Conservation (phyloP, 208 protist species). For the Acanthamoeba culbertsoni region DNA sequence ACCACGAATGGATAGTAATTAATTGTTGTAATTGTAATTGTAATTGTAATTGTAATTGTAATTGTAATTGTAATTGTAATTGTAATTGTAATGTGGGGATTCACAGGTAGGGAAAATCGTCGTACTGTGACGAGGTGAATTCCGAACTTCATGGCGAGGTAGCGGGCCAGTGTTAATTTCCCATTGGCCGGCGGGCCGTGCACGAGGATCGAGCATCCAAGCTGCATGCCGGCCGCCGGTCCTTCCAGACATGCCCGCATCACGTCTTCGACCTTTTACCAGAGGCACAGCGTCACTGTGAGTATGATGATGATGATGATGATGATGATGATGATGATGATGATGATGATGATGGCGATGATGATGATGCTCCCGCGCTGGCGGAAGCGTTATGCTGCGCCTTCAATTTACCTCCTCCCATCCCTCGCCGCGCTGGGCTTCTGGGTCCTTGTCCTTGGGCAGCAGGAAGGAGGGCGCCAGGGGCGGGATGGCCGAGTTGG, state of each 20-base stretch:
- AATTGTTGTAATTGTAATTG: no score
- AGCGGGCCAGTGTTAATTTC: conserved; percentile 30
- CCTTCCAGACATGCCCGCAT: conserved; percentile 10
- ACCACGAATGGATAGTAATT: no score
- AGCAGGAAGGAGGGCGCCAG: background rate
- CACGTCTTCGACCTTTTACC: background rate
- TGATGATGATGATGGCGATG: no score
- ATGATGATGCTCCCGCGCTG: background rate
- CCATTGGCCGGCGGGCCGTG: conserved; percentile 52
- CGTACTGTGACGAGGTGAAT: conserved; percentile 26
- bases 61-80: no score
- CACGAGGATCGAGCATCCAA: conserved; percentile 38
- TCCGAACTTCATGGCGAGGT: conserved; percentile 43
- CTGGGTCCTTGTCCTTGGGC: background rate
- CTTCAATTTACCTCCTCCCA: conserved; percentile 46
- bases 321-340: no score
- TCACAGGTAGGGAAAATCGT: background rate
- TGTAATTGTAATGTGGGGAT: no score
- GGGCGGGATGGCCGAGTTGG: conserved; percentile 41
- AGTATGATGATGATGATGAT: no score
- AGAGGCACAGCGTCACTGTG: no score
- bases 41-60: no score
- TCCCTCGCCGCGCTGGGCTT: background rate
- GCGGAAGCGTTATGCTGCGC: no score
- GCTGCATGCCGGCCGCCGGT: background rate